Evolutionary conservation across 495 filamentous ascomycete genomes (phyloP).

Genomic region (Penicillium angulare): DNA sequence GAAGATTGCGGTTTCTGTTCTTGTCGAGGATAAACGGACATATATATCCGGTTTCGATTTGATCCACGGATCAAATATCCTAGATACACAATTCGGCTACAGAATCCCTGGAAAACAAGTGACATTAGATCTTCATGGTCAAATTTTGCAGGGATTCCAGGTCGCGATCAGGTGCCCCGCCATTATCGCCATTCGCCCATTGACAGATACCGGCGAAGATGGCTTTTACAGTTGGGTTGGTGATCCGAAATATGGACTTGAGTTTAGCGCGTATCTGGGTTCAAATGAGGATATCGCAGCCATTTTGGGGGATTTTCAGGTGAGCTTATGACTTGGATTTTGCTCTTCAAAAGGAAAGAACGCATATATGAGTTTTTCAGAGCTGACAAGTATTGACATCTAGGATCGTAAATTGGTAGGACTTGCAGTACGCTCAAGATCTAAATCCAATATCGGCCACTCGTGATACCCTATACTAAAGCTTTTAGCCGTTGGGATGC

Average conservation of each 20-base stretch:
- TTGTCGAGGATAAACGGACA: slow-evolving; percentile 1
- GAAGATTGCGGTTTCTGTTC: slow-evolving; percentile 7
- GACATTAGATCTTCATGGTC: slow-evolving; percentile 3
- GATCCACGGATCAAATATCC: slow-evolving; percentile 3
- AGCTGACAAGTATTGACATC: background rate
- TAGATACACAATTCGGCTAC: slow-evolving; percentile 5
- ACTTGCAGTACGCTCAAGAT: slow-evolving; percentile 2
- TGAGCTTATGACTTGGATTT: slow-evolving; percentile 1
- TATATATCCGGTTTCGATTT: slow-evolving; percentile 6
- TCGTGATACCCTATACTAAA: no score
- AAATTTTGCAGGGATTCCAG: slow-evolving; percentile 5
- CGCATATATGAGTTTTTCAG: background rate
- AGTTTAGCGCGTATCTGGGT: background rate
- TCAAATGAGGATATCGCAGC: slow-evolving; percentile 3
- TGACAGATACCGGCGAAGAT: background rate
- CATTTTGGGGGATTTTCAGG: slow-evolving; percentile 6
- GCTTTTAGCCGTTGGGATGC: no score
- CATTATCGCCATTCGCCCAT: slow-evolving; percentile 4
- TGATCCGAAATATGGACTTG: background rate
- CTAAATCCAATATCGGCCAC: no score
- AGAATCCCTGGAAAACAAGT: slow-evolving; percentile 6
- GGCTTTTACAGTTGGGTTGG: background rate
- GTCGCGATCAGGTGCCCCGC: background rate
- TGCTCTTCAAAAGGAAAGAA: no score
- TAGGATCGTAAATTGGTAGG: slow-evolving; percentile 6